Base-by-base conservation (phyloP, 2,329 filamentous ascomycete genomes). In the Fusarium sp. region DNA sequence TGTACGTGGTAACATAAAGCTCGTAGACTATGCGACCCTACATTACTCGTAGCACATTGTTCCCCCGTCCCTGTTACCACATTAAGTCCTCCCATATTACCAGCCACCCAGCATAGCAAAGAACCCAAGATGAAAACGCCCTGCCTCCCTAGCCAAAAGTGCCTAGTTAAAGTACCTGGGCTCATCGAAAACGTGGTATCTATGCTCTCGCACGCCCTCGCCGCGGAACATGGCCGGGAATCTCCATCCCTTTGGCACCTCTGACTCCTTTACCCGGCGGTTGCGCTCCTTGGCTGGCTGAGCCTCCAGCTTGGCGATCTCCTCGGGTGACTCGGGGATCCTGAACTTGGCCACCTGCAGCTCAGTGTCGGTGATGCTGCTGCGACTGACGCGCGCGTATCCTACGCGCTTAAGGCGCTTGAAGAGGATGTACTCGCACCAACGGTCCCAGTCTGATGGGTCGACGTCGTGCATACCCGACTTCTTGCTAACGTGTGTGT, bases 361-460 rank as follows among this genome's bases (percentile, higher is more conserved):
- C 85, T 99, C 97, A 3, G 97, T 99, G 81, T 99, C 97, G 14
- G 97, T 99, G 77, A 99, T 98, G 2, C 94, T 97, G 77, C 92
- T 92, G 77, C 97, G 89, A 78, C 93, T 96, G 62, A 99, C 92
- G 63, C 97, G 88, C 5, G 97, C 97, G 81, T 99, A 99, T 2
- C 95, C 96, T 0, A 93, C 92, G 71, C 96, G 90, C 83, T 92
- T 92, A 71, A 99, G 85, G 14, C 92, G 92, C 87, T 98, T 98
- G 88, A 95, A 99, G 29, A 99, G 86, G 75, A 99, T 98, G 83
- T 99, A 99, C 86, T 99, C 96, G 86, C 97, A 99, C 97, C 97
- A 99, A 65, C 97, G 88, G 82, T 99, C 97, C 95, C 95, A 98
- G 82, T 99, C 97, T 4, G 88, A 92, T 0, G 92, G 90, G 80